These are phyloP conservation scores for Lachancea sp. DNA, from an alignment of 805 yeast species.

Conservation along the genomic window DNA sequence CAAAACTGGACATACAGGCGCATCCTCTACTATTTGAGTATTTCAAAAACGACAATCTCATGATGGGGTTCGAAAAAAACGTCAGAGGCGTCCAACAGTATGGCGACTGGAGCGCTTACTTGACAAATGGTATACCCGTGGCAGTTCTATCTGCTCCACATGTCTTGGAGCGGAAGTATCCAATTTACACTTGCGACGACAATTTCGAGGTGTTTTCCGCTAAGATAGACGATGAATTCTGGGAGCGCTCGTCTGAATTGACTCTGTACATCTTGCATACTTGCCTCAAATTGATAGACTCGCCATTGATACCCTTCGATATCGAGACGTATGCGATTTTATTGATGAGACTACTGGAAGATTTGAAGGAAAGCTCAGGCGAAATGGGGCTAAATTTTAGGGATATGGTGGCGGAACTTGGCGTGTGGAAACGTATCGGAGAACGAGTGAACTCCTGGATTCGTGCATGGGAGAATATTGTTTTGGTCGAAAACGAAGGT, in stretches of 20 bases:
- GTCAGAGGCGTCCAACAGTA: constrained; percentile 33
- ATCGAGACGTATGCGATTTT: constrained; percentile 41
- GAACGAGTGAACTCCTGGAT: constrained; percentile 49
- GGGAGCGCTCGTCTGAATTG: constrained; percentile 49
- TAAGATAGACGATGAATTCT: constrained; percentile 46
- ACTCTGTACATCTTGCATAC: constrained; percentile 49
- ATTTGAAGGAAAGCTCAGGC: constrained; percentile 33
- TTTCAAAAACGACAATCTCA: constrained; percentile 33
- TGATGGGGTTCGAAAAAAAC: constrained; percentile 21
- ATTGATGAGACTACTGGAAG: constrained; percentile 40
- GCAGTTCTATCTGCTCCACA: constrained; percentile 22
- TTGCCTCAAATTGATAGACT: constrained; percentile 57
- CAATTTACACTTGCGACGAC: constrained; percentile 64
- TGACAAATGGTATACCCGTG: constrained; percentile 48
- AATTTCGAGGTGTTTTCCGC: constrained; percentile 49
- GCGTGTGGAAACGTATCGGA: constrained; percentile 40
- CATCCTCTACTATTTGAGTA: constrained; percentile 58
- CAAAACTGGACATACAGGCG: constrained; percentile 47
- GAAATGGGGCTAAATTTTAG: constrained; percentile 30
- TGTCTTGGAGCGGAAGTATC: constrained; percentile 35
- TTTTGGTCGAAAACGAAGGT: constrained; percentile 44
- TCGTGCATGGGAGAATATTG: constrained; percentile 56
- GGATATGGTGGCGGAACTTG: constrained; percentile 26
- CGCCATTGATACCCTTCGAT: constrained; percentile 70
- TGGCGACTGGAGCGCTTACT: constrained; percentile 67